Evolutionary conservation across 768 basidiomycete genomes (phyloP).

Genomic region (Hebeloma cylindrosporum): DNA sequence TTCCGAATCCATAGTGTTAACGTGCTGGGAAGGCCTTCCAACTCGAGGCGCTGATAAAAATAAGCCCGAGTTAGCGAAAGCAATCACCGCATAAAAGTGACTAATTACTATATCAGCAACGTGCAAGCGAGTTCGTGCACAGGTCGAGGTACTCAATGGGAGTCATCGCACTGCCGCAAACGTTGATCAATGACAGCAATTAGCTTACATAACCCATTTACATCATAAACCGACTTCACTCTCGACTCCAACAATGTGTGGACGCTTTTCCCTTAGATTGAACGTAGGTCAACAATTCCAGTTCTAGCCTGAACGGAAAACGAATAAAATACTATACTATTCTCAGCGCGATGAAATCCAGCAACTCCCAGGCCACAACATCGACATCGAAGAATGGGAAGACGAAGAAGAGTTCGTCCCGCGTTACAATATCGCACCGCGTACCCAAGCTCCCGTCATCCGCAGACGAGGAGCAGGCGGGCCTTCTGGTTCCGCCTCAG

Average conservation of each 20-base stretch:
- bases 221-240: not conserved
- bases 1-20: too few relatives aligned
- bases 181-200: too few relatives aligned
- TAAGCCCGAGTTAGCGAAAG: too few relatives aligned
- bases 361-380: conserved; percentile 40
- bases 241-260: conserved; percentile 48
- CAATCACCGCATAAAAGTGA: too few relatives aligned
- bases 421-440: conserved; percentile 84
- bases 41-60: too few relatives aligned
- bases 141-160: too few relatives aligned
- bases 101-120: too few relatives aligned
- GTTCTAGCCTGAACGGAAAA: too few relatives aligned
- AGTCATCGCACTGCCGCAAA: too few relatives aligned
- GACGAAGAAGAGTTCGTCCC: conserved; percentile 58
- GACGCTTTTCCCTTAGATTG: conserved; percentile 57
- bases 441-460: conserved; percentile 74
- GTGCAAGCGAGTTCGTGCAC: too few relatives aligned
- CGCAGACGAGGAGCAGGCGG: conserved; percentile 49
- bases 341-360: conserved; percentile 42
- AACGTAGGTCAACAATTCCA: conserved; percentile 32
- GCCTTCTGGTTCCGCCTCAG: conserved; percentile 23
- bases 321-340: conserved; percentile 7
- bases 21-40: too few relatives aligned
- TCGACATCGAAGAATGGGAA: conserved; percentile 59
- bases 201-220: too few relatives aligned